phyloP scores from a whole-genome alignment of 805 yeast genomes.

The Candida pseudofarinosa region DNA sequence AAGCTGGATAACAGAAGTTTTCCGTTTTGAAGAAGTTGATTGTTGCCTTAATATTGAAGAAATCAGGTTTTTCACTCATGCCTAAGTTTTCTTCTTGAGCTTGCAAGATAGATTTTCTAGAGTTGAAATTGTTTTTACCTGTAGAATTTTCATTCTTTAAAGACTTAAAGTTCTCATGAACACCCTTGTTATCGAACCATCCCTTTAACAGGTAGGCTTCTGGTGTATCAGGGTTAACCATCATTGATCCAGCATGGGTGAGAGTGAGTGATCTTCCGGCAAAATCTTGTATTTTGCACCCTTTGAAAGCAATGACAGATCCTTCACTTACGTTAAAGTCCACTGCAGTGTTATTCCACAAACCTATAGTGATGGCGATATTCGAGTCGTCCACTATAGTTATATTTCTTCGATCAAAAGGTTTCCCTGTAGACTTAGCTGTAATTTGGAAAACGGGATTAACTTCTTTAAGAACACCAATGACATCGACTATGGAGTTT shows the following conservation, averaged over 20 bases:
- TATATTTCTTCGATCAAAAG: conserved; percentile 88
- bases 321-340: conserved; percentile 73
- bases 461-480: conserved; percentile 80
- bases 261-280: conserved; percentile 81
- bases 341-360: conserved; percentile 87
- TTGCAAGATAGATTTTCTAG: conserved; percentile 62
- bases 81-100: conserved; percentile 71
- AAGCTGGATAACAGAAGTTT: conserved; percentile 86
- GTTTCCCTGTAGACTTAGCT: conserved; percentile 84
- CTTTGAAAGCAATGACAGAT: conserved; percentile 87
- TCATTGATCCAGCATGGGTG: conserved; percentile 70
- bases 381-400: conserved; percentile 81
- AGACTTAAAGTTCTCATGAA: conserved; percentile 54
- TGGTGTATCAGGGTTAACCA: conserved; percentile 81
- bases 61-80: conserved; percentile 73
- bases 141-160: conserved; percentile 51
- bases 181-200: conserved; percentile 88
- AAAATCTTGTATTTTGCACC: conserved; percentile 84
- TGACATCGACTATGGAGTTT: conserved; percentile 74
- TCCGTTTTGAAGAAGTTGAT: conserved; percentile 69
- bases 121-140: conserved; percentile 38
- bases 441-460: conserved; percentile 73
- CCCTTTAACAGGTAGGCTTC: conserved; percentile 89
- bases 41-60: conserved; percentile 69
- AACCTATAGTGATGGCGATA: conserved; percentile 69